phyloP scores from a whole-genome alignment of 768 basidiomycete genomes.

The Boletus rubropictus region DNA sequence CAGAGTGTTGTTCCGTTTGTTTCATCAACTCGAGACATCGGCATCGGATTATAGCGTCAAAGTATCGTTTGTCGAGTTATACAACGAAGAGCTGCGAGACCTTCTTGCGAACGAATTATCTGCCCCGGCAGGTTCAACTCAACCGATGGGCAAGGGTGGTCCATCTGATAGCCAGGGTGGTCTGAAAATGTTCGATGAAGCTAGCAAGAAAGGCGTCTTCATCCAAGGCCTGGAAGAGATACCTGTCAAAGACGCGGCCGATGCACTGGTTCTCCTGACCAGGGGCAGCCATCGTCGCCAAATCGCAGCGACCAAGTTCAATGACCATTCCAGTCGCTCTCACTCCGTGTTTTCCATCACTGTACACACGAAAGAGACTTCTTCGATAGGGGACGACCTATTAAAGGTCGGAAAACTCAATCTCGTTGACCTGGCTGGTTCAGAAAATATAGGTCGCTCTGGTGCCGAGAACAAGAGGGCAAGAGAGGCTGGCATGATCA shows the following conservation, averaged over 20 bases:
- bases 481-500: slow-evolving; percentile 97
- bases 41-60: slow-evolving; percentile 86
- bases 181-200: slow-evolving; percentile 92
- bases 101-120: slow-evolving; percentile 77
- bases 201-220: slow-evolving; percentile 79
- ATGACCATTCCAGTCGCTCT: slow-evolving; percentile 94
- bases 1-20: slow-evolving; percentile 84
- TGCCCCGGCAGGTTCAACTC: slow-evolving; percentile 57
- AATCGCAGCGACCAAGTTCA: slow-evolving; percentile 95
- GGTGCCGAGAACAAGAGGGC: slow-evolving; percentile 95
- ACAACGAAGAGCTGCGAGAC: slow-evolving; percentile 97
- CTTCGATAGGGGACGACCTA: slow-evolving; percentile 75
- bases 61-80: slow-evolving; percentile 90
- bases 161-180: slow-evolving; percentile 49
- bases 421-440: slow-evolving; percentile 94
- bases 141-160: slow-evolving; percentile 68
- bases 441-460: slow-evolving; percentile 93
- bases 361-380: slow-evolving; percentile 84
- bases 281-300: slow-evolving; percentile 90
- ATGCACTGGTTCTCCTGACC: slow-evolving; percentile 76
- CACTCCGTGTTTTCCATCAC: slow-evolving; percentile 98
- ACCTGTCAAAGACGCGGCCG: slow-evolving; percentile 72
- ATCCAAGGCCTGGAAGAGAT: slow-evolving; percentile 95
- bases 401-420: slow-evolving; percentile 93
- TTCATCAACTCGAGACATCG: slow-evolving; percentile 76